These are phyloP conservation scores for Fusarium setosum DNA, from an alignment of 2,329 filamentous ascomycete species.

Conservation along the genomic window DNA sequence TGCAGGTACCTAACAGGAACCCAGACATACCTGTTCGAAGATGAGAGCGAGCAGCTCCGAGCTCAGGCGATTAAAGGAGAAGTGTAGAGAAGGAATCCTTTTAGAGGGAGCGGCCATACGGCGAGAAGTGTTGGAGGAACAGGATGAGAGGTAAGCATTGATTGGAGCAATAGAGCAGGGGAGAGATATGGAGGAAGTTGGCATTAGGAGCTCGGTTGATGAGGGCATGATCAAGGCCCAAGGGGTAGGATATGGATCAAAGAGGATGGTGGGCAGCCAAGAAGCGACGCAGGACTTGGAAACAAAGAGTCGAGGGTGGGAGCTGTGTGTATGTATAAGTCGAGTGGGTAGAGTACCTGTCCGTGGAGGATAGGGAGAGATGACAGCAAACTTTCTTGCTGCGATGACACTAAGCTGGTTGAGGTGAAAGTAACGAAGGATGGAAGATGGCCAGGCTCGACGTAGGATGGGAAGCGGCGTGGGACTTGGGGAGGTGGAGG, in stretches of 20 bases:
- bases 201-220: conserved; percentile 36
- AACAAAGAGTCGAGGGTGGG: conserved; percentile 9
- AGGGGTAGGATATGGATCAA: conserved; percentile 5
- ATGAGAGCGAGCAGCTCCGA: conserved; percentile 57
- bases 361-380: background rate
- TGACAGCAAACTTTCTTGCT: conserved; percentile 23
- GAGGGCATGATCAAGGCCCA: conserved; percentile 32
- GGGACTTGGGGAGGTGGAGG: conserved; percentile 30
- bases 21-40: conserved; percentile 51
- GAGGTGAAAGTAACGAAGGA: conserved; percentile 46
- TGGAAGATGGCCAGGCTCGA: conserved; percentile 35
- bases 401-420: conserved; percentile 43
- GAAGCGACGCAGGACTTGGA: conserved; percentile 4
- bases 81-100: conserved; percentile 5
- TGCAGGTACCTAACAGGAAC: background rate
- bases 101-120: conserved; percentile 37
- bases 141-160: conserved; percentile 17
- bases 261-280: conserved; percentile 2
- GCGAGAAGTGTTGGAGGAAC: conserved; percentile 14
- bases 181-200: conserved; percentile 30
- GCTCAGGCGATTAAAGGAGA: conserved; percentile 49
- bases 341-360: conserved; percentile 13
- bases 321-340: conserved; percentile 35
- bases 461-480: conserved; percentile 31
- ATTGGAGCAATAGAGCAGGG: conserved; percentile 28